phyloP scores from a whole-genome alignment of 176 grass and related monocot genomes.

The maize (Zea mays) region Zm-B73-REFERENCE-NAM-5.0 NC_050096.1:305980001-305980500 shows the following conservation, averaged over 20 bases:
- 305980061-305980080: slow-evolving; percentile 40
- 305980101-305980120: slow-evolving; percentile 25
- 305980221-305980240: too few relatives aligned
- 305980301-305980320: slow-evolving; percentile 38
- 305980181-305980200: slow-evolving; percentile 20
- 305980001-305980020: too few relatives aligned
- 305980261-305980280: slow-evolving; percentile 28
- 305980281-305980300: slow-evolving; percentile 11
- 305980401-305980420: neutral
- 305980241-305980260: neutral
- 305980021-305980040: too few relatives aligned
- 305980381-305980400: neutral
- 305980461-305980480: too few relatives aligned
- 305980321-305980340: slow-evolving; percentile 20
- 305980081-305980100: slow-evolving; percentile 18
- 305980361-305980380: neutral
- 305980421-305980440: too few relatives aligned
- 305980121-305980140: slow-evolving; percentile 38
- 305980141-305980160: neutral
- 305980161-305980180: slow-evolving; percentile 27
- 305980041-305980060: slow-evolving; percentile 39
- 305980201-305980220: slow-evolving; percentile 22
- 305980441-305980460: too few relatives aligned
- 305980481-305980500: too few relatives aligned
- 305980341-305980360: neutral